A percentile compares a stretch with the other conserved stretches of the same genome.
phyloP scores from a whole-genome alignment of 1,284 basidiomycete species.

The Quambalaria eucalypti region DNA sequence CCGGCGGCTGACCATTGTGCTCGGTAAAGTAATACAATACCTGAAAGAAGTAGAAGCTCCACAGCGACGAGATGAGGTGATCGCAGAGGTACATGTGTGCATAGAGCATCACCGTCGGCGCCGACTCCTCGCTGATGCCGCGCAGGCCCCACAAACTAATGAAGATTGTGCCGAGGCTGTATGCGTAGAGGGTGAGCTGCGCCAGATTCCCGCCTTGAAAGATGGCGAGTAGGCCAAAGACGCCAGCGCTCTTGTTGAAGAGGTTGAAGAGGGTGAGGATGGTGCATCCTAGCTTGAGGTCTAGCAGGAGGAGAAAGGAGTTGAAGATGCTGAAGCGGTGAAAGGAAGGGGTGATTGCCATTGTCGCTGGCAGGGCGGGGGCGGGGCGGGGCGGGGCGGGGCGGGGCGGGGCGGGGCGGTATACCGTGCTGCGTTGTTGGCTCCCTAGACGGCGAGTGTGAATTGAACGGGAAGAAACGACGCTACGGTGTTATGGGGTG shows the following conservation, averaged over 20 bases:
- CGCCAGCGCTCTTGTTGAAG: constrained; percentile 94
- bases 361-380: too few relatives aligned
- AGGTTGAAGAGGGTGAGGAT: constrained; percentile 50
- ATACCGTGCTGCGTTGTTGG: too few relatives aligned
- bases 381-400: too few relatives aligned
- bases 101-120: constrained; percentile 65
- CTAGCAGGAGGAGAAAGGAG: constrained; percentile 42
- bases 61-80: constrained; percentile 81
- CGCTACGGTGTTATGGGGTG: too few relatives aligned
- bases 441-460: too few relatives aligned
- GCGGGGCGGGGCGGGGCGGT: too few relatives aligned
- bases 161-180: constrained; percentile 73
- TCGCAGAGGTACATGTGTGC: constrained; percentile 86
- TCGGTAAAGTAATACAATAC: constrained; percentile 82
- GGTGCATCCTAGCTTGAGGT: constrained; percentile 43
- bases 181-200: constrained; percentile 72
- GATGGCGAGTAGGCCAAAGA: constrained; percentile 88
- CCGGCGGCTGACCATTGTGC: constrained; percentile 60
- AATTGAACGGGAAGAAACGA: too few relatives aligned
- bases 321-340: constrained; percentile 12
- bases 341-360: constrained; percentile 1
- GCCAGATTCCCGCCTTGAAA: constrained; percentile 77
- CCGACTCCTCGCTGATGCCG: constrained; percentile 56
- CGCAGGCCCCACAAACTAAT: constrained; percentile 79
- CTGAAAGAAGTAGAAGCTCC: constrained; percentile 81